Evolutionary conservation across 1,284 basidiomycete species (phyloP).

Genomic region (Abortiporus biennis): DNA sequence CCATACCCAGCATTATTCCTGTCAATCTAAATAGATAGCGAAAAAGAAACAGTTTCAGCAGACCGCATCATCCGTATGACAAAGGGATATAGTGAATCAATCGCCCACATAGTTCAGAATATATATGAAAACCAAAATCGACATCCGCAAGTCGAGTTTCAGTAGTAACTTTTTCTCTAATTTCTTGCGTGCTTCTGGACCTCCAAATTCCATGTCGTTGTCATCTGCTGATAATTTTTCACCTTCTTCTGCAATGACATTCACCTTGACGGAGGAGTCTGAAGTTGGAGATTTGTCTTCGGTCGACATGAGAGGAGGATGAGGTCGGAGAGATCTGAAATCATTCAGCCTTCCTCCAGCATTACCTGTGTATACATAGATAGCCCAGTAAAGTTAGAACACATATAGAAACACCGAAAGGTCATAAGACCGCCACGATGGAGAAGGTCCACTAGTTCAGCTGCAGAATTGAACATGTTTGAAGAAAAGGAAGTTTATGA

Average conservation of each 20-base stretch:
- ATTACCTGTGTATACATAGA: no score
- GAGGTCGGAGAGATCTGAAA: no score
- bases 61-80: not conserved
- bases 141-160: slow-evolving; percentile 61
- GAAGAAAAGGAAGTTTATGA: no score
- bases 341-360: no score
- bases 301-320: slow-evolving; percentile 39
- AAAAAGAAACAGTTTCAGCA: not conserved
- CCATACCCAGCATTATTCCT: slow-evolving; percentile 59
- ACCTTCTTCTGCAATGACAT: no score
- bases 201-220: slow-evolving; percentile 38
- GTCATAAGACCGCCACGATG: no score
- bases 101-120: slow-evolving; percentile 56
- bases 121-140: slow-evolving; percentile 62
- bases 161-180: slow-evolving; percentile 48
- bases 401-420: no score
- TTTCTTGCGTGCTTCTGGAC: slow-evolving; percentile 30
- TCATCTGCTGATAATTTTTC: no score
- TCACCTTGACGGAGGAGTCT: slow-evolving; percentile 32
- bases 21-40: slow-evolving; percentile 40
- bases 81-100: not conserved
- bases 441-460: no score
- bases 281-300: slow-evolving; percentile 60
- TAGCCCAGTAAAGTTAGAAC: no score
- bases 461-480: no score